A percentile compares a stretch with the other conserved stretches of the same genome.
These are phyloP conservation scores for Ophiocordyceps camponoti-leonardi DNA, from an alignment of 2,329 filamentous ascomycete genomes.

Conservation along the genomic window DNA sequence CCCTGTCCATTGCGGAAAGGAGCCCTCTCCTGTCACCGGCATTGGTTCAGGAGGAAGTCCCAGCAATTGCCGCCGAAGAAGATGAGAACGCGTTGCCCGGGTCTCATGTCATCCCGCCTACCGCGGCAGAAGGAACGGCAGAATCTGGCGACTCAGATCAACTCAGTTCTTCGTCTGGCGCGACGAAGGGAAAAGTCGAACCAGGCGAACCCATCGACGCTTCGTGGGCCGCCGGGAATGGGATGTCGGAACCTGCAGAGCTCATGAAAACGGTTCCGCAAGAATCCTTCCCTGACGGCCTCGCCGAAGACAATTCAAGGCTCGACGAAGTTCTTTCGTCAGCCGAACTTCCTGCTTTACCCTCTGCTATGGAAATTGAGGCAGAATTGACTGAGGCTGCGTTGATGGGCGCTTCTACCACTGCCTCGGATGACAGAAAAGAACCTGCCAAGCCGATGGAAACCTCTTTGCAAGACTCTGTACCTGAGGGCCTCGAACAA, in stretches of 20 bases:
- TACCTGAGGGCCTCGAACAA: neutral
- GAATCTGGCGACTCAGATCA: neutral
- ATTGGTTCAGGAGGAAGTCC: neutral
- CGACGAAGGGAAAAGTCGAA: neutral
- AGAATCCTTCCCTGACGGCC: neutral
- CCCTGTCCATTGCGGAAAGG: neutral
- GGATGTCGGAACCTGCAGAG: neutral
- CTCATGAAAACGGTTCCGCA: too few species aligned
- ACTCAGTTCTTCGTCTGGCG: neutral
- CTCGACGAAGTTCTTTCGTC: too few species aligned
- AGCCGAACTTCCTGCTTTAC: too few species aligned
- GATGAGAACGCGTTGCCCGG: neutral
- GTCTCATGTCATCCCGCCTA: neutral
- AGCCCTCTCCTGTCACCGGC: neutral
- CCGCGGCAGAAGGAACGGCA: neutral
- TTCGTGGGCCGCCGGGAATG: neutral
- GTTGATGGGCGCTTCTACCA: too few species aligned
- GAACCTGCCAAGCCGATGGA: too few species aligned
- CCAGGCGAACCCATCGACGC: neutral
- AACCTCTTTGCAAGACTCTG: too few species aligned
- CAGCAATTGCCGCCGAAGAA: neutral
- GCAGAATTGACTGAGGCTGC: too few species aligned
- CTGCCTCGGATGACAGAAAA: too few species aligned
- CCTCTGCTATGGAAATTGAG: too few species aligned
- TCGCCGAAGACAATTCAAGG: neutral